phyloP scores from a whole-genome alignment of 352 stramenopile genomes.

The Chrysophaeum taylorii region DNA sequence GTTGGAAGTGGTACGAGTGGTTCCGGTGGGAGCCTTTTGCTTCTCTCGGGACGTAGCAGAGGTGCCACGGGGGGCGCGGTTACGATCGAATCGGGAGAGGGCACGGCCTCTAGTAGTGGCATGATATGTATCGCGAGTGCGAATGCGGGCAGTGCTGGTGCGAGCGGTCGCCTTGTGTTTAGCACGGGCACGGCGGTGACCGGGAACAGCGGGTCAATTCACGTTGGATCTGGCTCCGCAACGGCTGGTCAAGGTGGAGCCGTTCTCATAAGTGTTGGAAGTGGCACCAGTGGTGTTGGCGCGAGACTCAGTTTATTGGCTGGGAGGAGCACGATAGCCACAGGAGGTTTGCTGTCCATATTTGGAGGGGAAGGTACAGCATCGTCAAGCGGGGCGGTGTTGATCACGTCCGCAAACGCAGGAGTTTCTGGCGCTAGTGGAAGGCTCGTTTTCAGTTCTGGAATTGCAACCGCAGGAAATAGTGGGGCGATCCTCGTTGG shows the following conservation, averaged over 20 bases:
- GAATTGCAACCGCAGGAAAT: too few relatives aligned
- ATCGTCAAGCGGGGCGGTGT: too few relatives aligned
- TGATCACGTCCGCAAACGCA: too few relatives aligned
- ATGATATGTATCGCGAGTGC: background rate
- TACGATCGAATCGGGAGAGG: conserved; percentile 8
- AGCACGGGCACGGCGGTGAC: conserved; percentile 17
- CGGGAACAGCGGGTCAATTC: conserved; percentile 19
- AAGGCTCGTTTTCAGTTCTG: too few relatives aligned
- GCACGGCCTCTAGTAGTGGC: background rate
- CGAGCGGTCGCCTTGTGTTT: conserved; percentile 19
- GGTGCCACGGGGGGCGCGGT: conserved; percentile 16
- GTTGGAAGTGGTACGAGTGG: conserved; percentile 25
- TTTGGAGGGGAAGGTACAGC: too few relatives aligned
- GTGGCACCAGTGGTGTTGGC: conserved; percentile 19
- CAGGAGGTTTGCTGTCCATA: background rate
- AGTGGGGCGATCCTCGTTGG: background rate
- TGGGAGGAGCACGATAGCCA: background rate
- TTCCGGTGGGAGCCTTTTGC: conserved; percentile 18
- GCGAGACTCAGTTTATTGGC: conserved; percentile 18
- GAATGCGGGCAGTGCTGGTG: background rate
- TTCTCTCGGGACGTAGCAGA: conserved; percentile 14
- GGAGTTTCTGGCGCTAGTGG: too few relatives aligned
- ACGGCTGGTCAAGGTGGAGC: conserved; percentile 22
- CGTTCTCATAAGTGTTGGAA: conserved; percentile 19
- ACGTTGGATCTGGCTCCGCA: conserved; percentile 18